Conservation (phyloP, 768 basidiomycete species). For the Rhodotorula kratochvilovae region DNA sequence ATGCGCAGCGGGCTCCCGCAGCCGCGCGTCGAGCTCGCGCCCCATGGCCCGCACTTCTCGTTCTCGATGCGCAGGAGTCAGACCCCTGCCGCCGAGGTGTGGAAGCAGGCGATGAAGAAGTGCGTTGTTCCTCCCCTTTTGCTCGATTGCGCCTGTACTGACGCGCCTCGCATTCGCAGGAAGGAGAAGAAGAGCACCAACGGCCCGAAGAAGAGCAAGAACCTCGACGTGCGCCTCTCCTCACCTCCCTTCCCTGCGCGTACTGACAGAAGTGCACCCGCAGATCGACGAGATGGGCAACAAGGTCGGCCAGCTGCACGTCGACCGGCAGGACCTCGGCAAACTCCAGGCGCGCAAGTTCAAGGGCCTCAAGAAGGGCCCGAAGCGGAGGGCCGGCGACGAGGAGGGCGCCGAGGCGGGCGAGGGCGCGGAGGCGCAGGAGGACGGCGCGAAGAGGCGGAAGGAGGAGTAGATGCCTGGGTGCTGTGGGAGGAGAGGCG, state of each 20-base stretch:
- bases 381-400: constrained; percentile 37
- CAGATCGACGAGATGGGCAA: constrained; percentile 88
- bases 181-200: constrained; percentile 77
- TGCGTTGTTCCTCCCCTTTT: constrained; percentile 51
- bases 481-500: background rate
- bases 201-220: constrained; percentile 76
- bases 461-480: background rate
- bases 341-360: constrained; percentile 90
- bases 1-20: constrained; percentile 71
- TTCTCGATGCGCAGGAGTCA: constrained; percentile 70
- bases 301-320: constrained; percentile 79
- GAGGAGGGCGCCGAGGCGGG: constrained; percentile 37
- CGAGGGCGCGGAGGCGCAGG: constrained; percentile 6
- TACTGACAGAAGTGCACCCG: no score
- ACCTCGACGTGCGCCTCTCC: constrained; percentile 64
- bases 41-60: constrained; percentile 89
- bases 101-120: constrained; percentile 72
- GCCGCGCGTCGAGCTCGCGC: constrained; percentile 73
- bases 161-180: background rate
- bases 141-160: background rate
- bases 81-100: constrained; percentile 68
- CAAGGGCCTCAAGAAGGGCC: constrained; percentile 71
- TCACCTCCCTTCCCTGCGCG: no score
- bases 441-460: background rate
- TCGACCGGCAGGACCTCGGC: constrained; percentile 68